phyloP scores from a whole-genome alignment of 495 filamentous ascomycete species.

The Neurospora discreta region DNA sequence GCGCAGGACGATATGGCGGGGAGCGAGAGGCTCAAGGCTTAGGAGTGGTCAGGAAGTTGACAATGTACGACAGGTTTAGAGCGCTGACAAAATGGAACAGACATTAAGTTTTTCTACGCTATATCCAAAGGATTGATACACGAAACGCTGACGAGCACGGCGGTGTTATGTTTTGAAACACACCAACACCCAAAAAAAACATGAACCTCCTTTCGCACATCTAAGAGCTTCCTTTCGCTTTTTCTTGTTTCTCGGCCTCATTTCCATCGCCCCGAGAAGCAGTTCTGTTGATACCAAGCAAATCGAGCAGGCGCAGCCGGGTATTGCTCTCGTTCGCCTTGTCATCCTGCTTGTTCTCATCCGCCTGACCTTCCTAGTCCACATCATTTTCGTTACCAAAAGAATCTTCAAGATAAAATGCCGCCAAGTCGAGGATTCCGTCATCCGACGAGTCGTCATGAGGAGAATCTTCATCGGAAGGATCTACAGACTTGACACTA shows the following conservation, averaged over 20 bases:
- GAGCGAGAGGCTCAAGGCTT: slow-evolving; percentile 26
- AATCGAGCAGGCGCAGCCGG: background rate
- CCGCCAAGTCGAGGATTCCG: background rate
- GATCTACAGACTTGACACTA: background rate
- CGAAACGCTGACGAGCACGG: background rate
- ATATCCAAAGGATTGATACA: background rate
- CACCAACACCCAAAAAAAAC: background rate
- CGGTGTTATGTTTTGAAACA: background rate
- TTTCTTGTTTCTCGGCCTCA: background rate
- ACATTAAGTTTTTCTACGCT: background rate
- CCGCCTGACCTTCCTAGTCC: background rate
- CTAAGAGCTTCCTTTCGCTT: background rate
- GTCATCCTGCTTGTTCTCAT: background rate
- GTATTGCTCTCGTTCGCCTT: background rate
- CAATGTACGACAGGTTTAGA: background rate
- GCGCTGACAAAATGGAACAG: background rate
- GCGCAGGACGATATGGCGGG: slow-evolving; percentile 59
- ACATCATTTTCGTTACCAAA: background rate
- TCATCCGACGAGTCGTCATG: background rate
- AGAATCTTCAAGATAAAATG: background rate
- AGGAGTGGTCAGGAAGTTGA: background rate
- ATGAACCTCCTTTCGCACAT: background rate
- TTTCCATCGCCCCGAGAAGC: background rate
- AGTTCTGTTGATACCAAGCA: background rate
- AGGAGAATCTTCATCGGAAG: background rate